Base-by-base conservation (phyloP, 192 early-diverging fungal genomes). In the Backusella tarrabulga region DNA sequence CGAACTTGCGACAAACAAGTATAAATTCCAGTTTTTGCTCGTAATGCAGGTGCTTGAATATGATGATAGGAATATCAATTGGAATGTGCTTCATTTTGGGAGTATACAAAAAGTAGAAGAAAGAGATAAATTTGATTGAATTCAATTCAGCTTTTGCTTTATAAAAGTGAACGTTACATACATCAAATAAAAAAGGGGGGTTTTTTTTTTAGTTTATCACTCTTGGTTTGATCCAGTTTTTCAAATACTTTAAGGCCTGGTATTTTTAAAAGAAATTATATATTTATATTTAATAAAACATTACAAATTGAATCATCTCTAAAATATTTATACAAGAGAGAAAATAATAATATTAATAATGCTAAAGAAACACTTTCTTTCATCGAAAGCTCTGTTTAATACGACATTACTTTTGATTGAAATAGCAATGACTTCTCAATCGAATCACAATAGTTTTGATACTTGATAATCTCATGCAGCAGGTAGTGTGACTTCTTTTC, bases 401-500 rank as follows among this genome's bases (percentile, higher is more conserved):
- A 42, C 12, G 44, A 34, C 26, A 36, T 76, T 34, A 54, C 46
- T 69, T 68, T 44, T 29, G 34, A 41, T 69, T 76, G 75, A 7
- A 76, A 23, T 4, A 46, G 2, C 17, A 76, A 42, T 26, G 42
- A 36, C 40, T 89, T 90, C 76, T 92, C 89, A 81, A 94, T 76
- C 32, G 87, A 88, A 68, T 94, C 92, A 4, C 90, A 90, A 73
- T 94, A 94, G 78, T 89, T 92, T 80, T 91, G 90, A 76, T 93
- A 93, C 75, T 93, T 94, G 83, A 94, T 90, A 75, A 93, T 90
- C 85, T 94, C 93, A 79, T 91, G 88, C 68, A 94, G 75, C 21
- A 94, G 81, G 78, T 92, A 89, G 75, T 91, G 87, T 29, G 90
- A 89, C 80, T 91, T 90, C 46, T 87, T 86, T 82, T 94, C 93